Percentiles rank a stretch among this genome's conserved stretches.
Evolutionary conservation across 345 rosid species (phyloP).

Genomic region (Turnera subulata): DNA sequence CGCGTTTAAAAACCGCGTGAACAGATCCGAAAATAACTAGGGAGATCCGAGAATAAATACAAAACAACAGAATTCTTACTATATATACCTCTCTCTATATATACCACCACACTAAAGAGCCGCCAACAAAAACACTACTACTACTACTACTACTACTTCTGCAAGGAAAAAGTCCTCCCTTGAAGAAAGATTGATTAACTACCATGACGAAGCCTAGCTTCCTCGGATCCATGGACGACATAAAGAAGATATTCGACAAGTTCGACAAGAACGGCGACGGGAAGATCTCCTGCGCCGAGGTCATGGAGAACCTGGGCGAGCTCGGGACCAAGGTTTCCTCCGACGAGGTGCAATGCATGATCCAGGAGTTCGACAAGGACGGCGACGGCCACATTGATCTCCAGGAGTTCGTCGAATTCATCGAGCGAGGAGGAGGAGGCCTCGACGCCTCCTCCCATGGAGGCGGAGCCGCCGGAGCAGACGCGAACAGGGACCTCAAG

Average conservation of each 20-base stretch:
- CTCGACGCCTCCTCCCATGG: conserved; percentile 10
- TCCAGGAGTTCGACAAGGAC: conserved; percentile 81
- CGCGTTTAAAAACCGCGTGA: too few species aligned
- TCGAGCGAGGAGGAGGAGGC: conserved; percentile 26
- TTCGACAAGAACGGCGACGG: conserved; percentile 95
- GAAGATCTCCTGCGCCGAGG: conserved; percentile 70
- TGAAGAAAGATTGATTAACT: background rate
- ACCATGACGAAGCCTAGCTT: background rate
- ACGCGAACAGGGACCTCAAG: conserved; percentile 44
- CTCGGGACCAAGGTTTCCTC: conserved; percentile 45
- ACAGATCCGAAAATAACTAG: too few species aligned
- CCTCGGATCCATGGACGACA: conserved; percentile 51
- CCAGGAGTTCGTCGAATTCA: conserved; percentile 65
- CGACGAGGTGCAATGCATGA: conserved; percentile 54
- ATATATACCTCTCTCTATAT: too few species aligned
- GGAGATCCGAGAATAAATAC: too few species aligned
- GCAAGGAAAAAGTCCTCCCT: background rate
- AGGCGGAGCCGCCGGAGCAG: conserved; percentile 1
- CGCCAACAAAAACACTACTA: too few species aligned
- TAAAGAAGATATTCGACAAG: conserved; percentile 49
- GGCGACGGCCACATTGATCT: conserved; percentile 76
- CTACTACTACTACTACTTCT: too few species aligned
- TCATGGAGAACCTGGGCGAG: conserved; percentile 48
- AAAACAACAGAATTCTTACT: too few species aligned
- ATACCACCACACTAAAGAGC: too few species aligned